Evolutionary conservation across 257 asterid species (phyloP).

Genomic region (Jacaranda copaia): DNA sequence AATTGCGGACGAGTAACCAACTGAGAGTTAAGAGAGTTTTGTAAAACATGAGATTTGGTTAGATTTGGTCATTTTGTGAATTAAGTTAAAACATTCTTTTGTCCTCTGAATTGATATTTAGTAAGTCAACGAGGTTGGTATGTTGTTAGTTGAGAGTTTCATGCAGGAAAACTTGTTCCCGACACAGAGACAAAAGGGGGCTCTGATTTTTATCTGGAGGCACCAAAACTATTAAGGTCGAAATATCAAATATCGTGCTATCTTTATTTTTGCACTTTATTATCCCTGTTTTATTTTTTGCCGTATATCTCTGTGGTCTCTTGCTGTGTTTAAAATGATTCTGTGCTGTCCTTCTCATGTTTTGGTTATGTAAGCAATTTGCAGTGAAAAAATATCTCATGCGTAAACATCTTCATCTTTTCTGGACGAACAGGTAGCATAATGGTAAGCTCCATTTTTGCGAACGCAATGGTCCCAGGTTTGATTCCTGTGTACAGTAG

Average conservation of each 20-base stretch:
- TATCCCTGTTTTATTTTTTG: background rate
- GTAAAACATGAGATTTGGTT: slow-evolving; percentile 40
- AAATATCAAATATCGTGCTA: background rate
- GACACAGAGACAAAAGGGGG: background rate
- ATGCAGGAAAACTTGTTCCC: background rate
- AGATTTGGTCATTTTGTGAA: slow-evolving; percentile 24
- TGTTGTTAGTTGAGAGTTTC: background rate
- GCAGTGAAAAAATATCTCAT: too few relatives aligned
- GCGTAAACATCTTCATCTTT: too few relatives aligned
- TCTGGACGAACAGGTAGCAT: too few relatives aligned
- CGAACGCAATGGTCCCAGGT: too few relatives aligned
- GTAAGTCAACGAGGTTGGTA: background rate
- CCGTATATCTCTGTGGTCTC: background rate
- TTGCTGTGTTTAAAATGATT: background rate
- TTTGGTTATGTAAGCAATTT: too few relatives aligned
- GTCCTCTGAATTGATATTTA: background rate
- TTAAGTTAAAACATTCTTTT: background rate
- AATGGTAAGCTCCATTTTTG: too few relatives aligned
- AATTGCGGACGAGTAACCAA: slow-evolving; percentile 22
- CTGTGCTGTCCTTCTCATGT: too few relatives aligned
- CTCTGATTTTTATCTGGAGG: background rate
- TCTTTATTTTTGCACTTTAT: background rate
- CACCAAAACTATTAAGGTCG: background rate
- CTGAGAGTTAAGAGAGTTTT: slow-evolving; percentile 52
- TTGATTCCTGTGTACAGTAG: too few relatives aligned